A percentile compares a stretch with the other conserved stretches of the same genome.
These are phyloP conservation scores for Boletus sp. DNA, from an alignment of 768 basidiomycete species.

Conservation along the genomic window DNA sequence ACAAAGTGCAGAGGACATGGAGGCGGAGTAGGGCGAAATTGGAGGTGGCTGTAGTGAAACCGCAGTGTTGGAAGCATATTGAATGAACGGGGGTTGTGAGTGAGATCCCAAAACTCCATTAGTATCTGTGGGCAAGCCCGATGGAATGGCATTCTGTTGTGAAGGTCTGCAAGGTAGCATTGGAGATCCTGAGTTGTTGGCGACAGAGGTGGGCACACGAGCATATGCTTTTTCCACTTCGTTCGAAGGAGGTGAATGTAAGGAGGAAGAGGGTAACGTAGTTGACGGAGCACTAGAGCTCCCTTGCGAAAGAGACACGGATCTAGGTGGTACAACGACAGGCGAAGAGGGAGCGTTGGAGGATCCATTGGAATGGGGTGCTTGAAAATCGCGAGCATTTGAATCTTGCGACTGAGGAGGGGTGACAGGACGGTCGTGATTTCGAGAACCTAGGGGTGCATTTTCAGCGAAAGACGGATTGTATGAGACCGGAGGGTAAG, in stretches of 20 bases:
- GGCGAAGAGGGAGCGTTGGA: constrained; percentile 4
- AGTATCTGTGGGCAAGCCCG: not conserved
- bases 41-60: constrained; percentile 13
- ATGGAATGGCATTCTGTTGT: constrained; percentile 6
- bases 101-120: constrained; percentile 1
- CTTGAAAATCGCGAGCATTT: constrained; percentile 8
- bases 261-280: not conserved
- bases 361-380: not conserved
- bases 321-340: constrained; percentile 21
- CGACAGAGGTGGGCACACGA: constrained; percentile 4
- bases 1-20: constrained; percentile 15
- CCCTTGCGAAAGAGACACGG: constrained; percentile 18
- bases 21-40: constrained; percentile 4
- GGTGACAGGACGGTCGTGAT: constrained; percentile 22
- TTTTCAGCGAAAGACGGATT: not conserved
- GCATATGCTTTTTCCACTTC: constrained; percentile 10
- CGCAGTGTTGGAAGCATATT: constrained; percentile 22
- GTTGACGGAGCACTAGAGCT: constrained; percentile 8
- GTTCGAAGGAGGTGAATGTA: constrained; percentile 21
- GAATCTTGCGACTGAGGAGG: constrained; percentile 19
- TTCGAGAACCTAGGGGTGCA: constrained; percentile 8
- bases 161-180: constrained; percentile 4
- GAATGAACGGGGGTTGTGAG: constrained; percentile 8
- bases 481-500: not conserved
- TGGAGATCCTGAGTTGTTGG: constrained; percentile 3